Evolutionary conservation across 2,329 filamentous ascomycete species (phyloP), one percentile per base, ranked within the genome.

Genomic region (Zasmidium cellare): DNA sequence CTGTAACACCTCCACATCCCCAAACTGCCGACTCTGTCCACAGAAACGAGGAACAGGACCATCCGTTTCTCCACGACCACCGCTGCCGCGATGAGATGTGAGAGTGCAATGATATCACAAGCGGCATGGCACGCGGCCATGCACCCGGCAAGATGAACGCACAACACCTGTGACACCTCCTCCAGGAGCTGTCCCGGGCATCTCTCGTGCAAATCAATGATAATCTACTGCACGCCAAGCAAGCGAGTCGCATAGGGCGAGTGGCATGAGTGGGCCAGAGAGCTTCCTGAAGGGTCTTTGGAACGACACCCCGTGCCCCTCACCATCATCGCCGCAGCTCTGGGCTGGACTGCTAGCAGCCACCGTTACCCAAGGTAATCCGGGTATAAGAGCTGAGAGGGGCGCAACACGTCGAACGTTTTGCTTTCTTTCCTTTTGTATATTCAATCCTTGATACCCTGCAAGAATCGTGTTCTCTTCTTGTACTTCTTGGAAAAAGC

Each of bases 361-460:
- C n/a, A 18, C 35, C 35, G 12, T 16, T 41, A 16, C 11, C 35
- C 35, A 41, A 41, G 35, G 35, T 41, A 9, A 41, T 18, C 31
- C n/a, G 50, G 31, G 50, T 45, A 52, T 52, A 45, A 45, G 35
- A 52, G 38, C 31, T 38, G 35, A n/a, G 28, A 31, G 35, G 35
- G 16, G 3, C 35, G 12, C 35, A 16, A 16, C 11, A 41, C 12
- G 16, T 18, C 7, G 7, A 18, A 41, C 7, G n/a, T 3, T 14
- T 14, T 5, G 6, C 5, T 18, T n/a, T 41, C 35, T 41, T 41
- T 41, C 35, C 35, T 41, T 41, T 41, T 41, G 3, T 41, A 16
- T n/a, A 3, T 5, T 41, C 35, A 3, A 9, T 41, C 35, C 16
- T 5, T 25, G 22, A 35, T 52, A 23, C 19, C 23, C 48, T 24